Evolutionary conservation across 495 filamentous ascomycete species (phyloP).

Genomic region (Venustampulla echinocandica): DNA sequence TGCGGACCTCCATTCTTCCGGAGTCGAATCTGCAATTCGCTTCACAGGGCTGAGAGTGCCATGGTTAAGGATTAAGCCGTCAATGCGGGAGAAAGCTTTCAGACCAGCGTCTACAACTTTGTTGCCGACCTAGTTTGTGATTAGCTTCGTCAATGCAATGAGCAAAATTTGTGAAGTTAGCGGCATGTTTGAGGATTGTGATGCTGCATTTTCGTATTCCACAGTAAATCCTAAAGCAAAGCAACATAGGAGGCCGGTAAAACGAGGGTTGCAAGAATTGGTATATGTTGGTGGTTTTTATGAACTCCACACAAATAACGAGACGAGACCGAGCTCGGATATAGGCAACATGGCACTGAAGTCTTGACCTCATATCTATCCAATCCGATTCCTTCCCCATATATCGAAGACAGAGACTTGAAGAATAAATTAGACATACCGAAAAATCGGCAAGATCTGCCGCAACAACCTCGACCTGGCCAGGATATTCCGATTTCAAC

Average conservation of each 20-base stretch:
- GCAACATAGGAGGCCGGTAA: too few species aligned
- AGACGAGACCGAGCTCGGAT: too few species aligned
- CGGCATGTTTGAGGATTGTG: too few species aligned
- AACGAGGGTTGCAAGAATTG: too few species aligned
- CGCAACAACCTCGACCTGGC: slow-evolving; percentile 60
- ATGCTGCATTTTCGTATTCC: too few species aligned
- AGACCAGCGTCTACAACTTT: slow-evolving; percentile 56
- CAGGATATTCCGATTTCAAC: slow-evolving; percentile 54
- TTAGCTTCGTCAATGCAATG: background rate
- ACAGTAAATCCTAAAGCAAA: too few species aligned
- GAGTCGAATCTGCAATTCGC: slow-evolving; percentile 51
- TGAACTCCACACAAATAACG: too few species aligned
- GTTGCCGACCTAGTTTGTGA: slow-evolving; percentile 38
- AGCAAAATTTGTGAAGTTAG: background rate
- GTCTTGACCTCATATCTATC: too few species aligned
- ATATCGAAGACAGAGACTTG: too few species aligned
- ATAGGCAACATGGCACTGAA: too few species aligned
- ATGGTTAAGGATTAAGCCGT: slow-evolving; percentile 84
- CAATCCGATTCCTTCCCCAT: too few species aligned
- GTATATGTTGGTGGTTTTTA: too few species aligned
- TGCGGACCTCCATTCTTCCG: slow-evolving; percentile 63
- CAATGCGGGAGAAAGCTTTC: slow-evolving; percentile 58
- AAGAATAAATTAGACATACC: slow-evolving; percentile 24
- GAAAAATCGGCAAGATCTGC: slow-evolving; percentile 67
- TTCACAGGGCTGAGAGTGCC: slow-evolving; percentile 72